Evolutionary conservation across 2,329 filamentous ascomycete species (phyloP), one percentile per base, ranked within the genome.

Genomic region (Plenodomus lindquistii): DNA sequence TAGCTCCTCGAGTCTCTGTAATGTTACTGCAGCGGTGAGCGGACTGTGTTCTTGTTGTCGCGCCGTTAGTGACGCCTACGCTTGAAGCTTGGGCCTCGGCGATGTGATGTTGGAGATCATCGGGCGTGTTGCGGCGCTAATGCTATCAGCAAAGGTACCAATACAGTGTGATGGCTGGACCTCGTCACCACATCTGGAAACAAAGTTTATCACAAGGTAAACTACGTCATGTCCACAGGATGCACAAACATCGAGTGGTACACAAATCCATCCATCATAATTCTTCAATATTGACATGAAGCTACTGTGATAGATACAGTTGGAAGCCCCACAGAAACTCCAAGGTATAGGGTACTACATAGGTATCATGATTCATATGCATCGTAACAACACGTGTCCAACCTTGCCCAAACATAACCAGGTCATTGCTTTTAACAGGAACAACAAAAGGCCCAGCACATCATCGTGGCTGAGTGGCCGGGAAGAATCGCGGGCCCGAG

Each of bases 401-500:
- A n/a, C n/a, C n/a, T n/a, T n/a, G n/a, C n/a, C n/a, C n/a, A n/a
- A n/a, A n/a, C n/a, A n/a, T n/a, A n/a, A n/a, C n/a, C n/a, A n/a
- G n/a, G n/a, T n/a, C n/a, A n/a, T n/a, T n/a, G n/a, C n/a, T n/a
- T n/a, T n/a, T n/a, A n/a, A n/a, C n/a, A n/a, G n/a, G n/a, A n/a
- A n/a, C n/a, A n/a, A n/a, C n/a, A n/a, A n/a, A n/a, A 31, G 6
- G 27, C 15, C 27, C 5, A 24, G 5, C 22, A 6, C 22, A 6
- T 31, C 11, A 31, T 15, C 66, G 56, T n/a, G 55, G 49, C 37
- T 87, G 80, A 21, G 86, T 74, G 2, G 86, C 82, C 7, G 90
- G 89, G 64, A 95, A 94, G 71, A 86, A 96, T 50, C 92, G 83
- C 9, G 89, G 88, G 4, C 93, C 93, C 0, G 90, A 89, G 72